Conservation (phyloP, 257 asterid genomes). For the Parsonsia alboflavescens region DNA sequence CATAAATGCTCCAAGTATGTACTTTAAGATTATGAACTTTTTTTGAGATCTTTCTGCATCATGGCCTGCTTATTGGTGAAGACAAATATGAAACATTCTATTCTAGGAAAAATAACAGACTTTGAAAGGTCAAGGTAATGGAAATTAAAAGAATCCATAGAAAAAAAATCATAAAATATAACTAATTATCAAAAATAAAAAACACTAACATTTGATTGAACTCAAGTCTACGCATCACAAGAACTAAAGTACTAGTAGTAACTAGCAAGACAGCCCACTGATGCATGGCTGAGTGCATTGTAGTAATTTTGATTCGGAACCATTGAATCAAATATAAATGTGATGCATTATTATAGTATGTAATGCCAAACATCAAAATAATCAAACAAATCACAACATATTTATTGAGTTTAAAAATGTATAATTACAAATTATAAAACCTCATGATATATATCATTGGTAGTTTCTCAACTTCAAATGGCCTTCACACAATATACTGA, state of each 20-base stretch:
- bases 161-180: not conserved
- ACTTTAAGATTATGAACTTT: conserved; percentile 58
- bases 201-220: not conserved
- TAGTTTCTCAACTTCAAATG: no score
- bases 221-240: not conserved
- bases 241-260: not conserved
- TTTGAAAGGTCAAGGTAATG: not conserved
- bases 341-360: no score
- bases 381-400: no score
- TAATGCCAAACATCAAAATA: no score
- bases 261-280: no score
- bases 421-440: no score
- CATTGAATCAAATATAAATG: no score
- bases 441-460: no score
- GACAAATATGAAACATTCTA: not conserved
- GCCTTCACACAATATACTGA: no score
- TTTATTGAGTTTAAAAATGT: no score
- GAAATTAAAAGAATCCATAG: not conserved
- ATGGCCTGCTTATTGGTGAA: conserved; percentile 37
- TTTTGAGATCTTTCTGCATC: conserved; percentile 50
- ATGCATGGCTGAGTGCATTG: no score
- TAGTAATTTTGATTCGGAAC: no score
- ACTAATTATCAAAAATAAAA: not conserved
- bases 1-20: conserved; percentile 83
- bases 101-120: not conserved